Conservation (phyloP, 2,329 filamentous ascomycete species). For the Monilinia fructigena region DNA sequence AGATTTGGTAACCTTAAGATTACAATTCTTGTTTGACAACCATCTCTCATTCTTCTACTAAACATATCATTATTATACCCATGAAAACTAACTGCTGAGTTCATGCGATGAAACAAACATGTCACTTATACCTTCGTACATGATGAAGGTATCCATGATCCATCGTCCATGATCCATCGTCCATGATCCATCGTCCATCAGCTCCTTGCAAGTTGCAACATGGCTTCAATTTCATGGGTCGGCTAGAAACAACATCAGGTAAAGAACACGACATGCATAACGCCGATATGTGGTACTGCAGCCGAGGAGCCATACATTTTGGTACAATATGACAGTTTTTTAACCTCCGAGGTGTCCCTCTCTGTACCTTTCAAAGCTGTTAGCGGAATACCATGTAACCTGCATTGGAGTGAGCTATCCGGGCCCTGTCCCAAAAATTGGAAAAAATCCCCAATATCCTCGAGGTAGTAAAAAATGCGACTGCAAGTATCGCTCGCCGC, state of each 20-base stretch:
- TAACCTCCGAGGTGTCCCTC: not conserved
- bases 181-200: no score
- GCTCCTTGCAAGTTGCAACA: not conserved
- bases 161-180: no score
- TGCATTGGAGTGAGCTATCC: not conserved
- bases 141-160: not conserved
- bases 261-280: not conserved
- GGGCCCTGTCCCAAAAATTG: conserved; percentile 8
- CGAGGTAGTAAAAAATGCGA: not conserved
- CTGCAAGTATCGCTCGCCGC: not conserved
- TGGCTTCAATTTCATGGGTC: not conserved
- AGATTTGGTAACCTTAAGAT: no score
- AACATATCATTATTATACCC: no score
- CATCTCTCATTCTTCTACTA: not conserved
- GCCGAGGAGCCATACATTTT: not conserved
- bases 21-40: not conserved
- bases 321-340: not conserved
- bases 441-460: not conserved
- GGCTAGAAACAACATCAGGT: not conserved
- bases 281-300: not conserved
- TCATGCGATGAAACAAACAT: not conserved
- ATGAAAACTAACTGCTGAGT: not conserved
- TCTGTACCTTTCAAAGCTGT: not conserved
- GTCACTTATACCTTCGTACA: not conserved
- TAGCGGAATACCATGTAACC: not conserved